These are phyloP conservation scores for Lodderomyces parapsilosis DNA, from an alignment of 1,139 yeast genomes.

Conservation along the genomic window DNA sequence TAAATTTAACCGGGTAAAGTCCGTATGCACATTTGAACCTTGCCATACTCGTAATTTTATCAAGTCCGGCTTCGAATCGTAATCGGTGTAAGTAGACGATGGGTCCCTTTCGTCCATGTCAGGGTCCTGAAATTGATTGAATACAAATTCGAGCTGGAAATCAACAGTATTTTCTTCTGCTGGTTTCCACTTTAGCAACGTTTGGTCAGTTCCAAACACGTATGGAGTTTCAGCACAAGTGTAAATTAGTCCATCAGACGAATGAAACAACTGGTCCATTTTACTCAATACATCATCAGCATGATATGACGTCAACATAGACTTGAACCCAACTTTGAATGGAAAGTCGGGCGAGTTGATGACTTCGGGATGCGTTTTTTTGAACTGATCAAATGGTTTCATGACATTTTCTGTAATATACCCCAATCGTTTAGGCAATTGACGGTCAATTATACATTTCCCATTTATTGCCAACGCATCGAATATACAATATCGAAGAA, in stretches of 20 bases:
- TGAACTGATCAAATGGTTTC: constrained; percentile 75
- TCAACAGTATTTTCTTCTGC: constrained; percentile 93
- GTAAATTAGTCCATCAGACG: constrained; percentile 90
- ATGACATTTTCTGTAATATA: constrained; percentile 80
- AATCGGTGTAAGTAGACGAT: constrained; percentile 73
- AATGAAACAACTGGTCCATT: constrained; percentile 76
- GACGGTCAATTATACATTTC: constrained; percentile 62
- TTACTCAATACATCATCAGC: constrained; percentile 74
- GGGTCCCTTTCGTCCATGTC: constrained; percentile 72
- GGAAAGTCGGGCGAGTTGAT: constrained; percentile 71
- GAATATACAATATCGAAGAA: constrained; percentile 76
- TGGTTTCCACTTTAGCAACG: constrained; percentile 92
- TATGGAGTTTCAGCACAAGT: constrained; percentile 91
- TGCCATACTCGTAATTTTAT: constrained; percentile 72
- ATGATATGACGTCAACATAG: constrained; percentile 82
- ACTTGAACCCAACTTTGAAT: constrained; percentile 79
- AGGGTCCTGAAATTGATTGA: constrained; percentile 65
- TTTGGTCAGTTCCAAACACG: constrained; percentile 81
- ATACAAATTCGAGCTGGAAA: constrained; percentile 69
- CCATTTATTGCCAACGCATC: constrained; percentile 89
- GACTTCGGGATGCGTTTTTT: constrained; percentile 67
- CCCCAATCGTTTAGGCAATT: constrained; percentile 79
- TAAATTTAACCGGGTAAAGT: constrained; percentile 62
- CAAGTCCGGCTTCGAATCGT: constrained; percentile 73
- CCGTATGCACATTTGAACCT: constrained; percentile 67